Conservation (phyloP, 371 early-diverging fungal genomes). For the Sporodiniella umbellata region DNA sequence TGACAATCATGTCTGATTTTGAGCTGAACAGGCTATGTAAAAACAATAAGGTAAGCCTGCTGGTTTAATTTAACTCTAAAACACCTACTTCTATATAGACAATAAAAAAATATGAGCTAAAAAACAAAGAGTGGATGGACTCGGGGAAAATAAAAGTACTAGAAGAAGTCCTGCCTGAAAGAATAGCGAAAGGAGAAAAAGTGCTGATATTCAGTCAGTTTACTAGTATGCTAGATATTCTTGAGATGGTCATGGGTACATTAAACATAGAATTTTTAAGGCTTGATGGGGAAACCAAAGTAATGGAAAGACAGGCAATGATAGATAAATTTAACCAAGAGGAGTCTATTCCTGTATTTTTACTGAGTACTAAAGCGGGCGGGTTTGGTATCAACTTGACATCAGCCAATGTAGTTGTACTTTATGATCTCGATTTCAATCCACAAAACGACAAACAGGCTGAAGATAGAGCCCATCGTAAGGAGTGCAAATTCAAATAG, state of each 20-base stretch:
- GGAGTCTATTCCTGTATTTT: slow-evolving; percentile 65
- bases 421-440: slow-evolving; percentile 93
- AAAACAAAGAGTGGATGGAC: slow-evolving; percentile 67
- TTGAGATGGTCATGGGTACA: slow-evolving; percentile 50
- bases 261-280: slow-evolving; percentile 51
- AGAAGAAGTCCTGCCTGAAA: slow-evolving; percentile 53
- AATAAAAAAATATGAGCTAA: slow-evolving; percentile 51
- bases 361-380: slow-evolving; percentile 91
- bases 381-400: slow-evolving; percentile 92
- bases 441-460: slow-evolving; percentile 97
- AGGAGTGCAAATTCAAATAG: slow-evolving; percentile 9
- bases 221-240: slow-evolving; percentile 65
- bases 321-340: slow-evolving; percentile 80
- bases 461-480: slow-evolving; percentile 87
- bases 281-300: slow-evolving; percentile 66
- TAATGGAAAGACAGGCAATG: slow-evolving; percentile 65
- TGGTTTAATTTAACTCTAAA: no score
- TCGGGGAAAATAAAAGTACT: slow-evolving; percentile 74
- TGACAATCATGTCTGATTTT: slow-evolving; percentile 84
- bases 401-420: slow-evolving; percentile 69
- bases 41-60: slow-evolving; percentile 50
- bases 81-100: no score
- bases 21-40: slow-evolving; percentile 72
- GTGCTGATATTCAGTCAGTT: slow-evolving; percentile 84
- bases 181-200: slow-evolving; percentile 50